Evolutionary conservation across 148 eudicot species (phyloP).

Genomic region (Chenopodium berlandieri): DNA sequence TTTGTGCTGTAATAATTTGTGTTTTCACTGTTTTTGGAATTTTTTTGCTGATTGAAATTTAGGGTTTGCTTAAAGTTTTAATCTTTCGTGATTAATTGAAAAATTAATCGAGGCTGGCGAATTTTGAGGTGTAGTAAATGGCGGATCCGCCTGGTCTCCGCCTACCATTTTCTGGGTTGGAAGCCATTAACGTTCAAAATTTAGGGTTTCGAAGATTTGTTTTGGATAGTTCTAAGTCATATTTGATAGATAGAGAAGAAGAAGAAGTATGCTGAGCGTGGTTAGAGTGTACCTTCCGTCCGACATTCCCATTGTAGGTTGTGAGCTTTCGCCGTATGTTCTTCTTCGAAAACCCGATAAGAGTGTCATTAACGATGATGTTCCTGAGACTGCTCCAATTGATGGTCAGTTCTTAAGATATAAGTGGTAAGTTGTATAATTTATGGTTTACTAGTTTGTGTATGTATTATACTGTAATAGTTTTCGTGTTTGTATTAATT

Average conservation of each 20-base stretch:
- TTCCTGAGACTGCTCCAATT: conserved; percentile 64
- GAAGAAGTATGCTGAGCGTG: conserved; percentile 76
- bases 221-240: not conserved
- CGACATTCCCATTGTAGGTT: conserved; percentile 95
- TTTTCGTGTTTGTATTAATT: not conserved
- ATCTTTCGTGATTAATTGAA: not conserved
- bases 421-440: conserved; percentile 48
- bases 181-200: conserved; percentile 3
- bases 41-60: conserved; percentile 3
- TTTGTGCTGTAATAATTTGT: not conserved
- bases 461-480: not conserved
- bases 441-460: not conserved
- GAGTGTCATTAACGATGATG: conserved; percentile 62
- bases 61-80: not conserved
- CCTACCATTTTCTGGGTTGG: conserved; percentile 28
- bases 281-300: conserved; percentile 89
- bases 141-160: conserved; percentile 78
- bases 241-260: conserved; percentile 26
- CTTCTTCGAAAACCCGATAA: conserved; percentile 70
- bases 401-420: conserved; percentile 89
- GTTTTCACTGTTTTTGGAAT: not conserved
- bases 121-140: conserved; percentile 52
- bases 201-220: conserved; percentile 25
- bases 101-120: conserved; percentile 67
- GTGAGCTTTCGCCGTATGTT: conserved; percentile 92